A percentile compares a stretch with the other conserved stretches of the same genome.
These are phyloP conservation scores for Boletus edulis DNA, from an alignment of 768 basidiomycete species.

Conservation along the genomic window DNA sequence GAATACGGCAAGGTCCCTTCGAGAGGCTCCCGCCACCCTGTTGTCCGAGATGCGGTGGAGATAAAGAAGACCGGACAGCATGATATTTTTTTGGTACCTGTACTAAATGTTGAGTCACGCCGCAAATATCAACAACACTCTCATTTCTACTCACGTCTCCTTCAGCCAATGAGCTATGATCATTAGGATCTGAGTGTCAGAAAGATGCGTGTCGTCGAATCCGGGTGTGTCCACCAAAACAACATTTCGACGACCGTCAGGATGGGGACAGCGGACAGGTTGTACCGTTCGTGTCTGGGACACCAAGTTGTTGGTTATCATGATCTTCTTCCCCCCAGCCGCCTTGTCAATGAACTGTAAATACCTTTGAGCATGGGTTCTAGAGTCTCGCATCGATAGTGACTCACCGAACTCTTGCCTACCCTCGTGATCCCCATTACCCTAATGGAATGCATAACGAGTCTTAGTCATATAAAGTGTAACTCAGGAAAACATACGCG, in stretches of 20 bases:
- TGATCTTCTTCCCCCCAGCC: neutral
- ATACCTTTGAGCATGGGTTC: neutral
- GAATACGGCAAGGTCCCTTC: neutral
- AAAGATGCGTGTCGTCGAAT: constrained; percentile 17
- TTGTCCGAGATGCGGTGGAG: too few relatives aligned
- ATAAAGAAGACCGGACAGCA: too few relatives aligned
- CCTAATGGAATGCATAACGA: neutral
- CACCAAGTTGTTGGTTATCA: neutral
- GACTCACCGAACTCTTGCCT: constrained; percentile 21
- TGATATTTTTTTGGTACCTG: too few relatives aligned
- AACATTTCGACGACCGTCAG: constrained; percentile 10
- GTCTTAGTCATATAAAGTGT: neutral
- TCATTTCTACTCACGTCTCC: constrained; percentile 5
- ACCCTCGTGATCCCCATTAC: constrained; percentile 17
- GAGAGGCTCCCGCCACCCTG: constrained; percentile 3
- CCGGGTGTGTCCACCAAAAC: constrained; percentile 19
- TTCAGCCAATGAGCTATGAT: constrained; percentile 15
- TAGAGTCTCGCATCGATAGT: neutral
- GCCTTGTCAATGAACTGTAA: constrained; percentile 14
- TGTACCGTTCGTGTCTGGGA: constrained; percentile 9
- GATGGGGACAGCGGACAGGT: constrained; percentile 10
- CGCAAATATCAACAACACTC: neutral
- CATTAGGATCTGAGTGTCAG: constrained; percentile 8
- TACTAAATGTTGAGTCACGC: neutral
- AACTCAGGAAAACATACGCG: constrained; percentile 8